Base-by-base conservation (phyloP, 2,329 filamentous ascomycete species). In the Canariomyces notabilis region DNA sequence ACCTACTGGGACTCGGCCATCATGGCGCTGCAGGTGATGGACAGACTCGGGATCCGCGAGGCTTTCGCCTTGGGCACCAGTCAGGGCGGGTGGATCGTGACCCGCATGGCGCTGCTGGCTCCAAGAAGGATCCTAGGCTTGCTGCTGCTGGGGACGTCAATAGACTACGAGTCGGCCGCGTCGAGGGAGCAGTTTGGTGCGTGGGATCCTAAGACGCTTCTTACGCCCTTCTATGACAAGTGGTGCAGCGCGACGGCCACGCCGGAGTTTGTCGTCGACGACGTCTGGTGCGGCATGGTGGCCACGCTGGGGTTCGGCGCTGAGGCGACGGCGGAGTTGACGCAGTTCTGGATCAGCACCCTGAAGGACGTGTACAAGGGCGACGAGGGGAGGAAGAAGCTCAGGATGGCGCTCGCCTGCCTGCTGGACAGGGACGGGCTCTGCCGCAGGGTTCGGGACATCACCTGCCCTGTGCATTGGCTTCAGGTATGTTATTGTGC, bases 11-110 rank as follows among this genome's bases (percentile, higher is more conserved):
- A 78, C 57, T 63, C 73, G 3, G 74, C 75, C 36, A 61, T 68
- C 48, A 72, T 81, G 72, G 70, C 71, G 9, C 61, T 79, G 7
- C 76, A 82, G 61, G 74, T 77, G 1, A 66, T 82, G 67, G 71
- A 78, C 32, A 66, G 66, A 5, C 64, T 78, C 3, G 65, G 66
- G 2, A 65, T 77, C 20, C 42, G 64, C 15, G 71, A 71, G 63
- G 73, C 71, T 0, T 77, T 74, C 50, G 67, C 69, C 1, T 58
- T 77, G 7, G 75, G 75, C 15, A 76, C 73, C 7, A 74, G 70
- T 44, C 73, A 76, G 58, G 74, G 74, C 18, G 75, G 73, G 2
- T 77, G 73, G 73, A 66, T 77, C 18, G 67, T 70, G 2, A 59
- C 65, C 3, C 66, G 74, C 14, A 75, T 77, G 70, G 74, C 74